Percentiles rank a stretch among this genome's conserved stretches.
Conservation (phyloP, 2,329 filamentous ascomycete species). For the Fusarium sp. region DNA sequence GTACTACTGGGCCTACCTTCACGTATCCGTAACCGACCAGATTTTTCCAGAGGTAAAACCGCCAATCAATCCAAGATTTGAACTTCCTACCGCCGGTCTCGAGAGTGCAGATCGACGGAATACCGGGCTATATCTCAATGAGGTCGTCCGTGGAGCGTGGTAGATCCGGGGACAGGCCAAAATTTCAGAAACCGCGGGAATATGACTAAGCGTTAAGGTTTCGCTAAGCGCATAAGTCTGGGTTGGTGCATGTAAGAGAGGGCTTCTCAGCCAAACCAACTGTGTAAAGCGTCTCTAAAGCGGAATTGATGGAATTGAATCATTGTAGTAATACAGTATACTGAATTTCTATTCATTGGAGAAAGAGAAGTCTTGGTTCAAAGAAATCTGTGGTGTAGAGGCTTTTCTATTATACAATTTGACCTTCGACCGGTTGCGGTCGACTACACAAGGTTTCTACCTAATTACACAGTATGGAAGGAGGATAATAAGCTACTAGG, state of each 20-base stretch:
- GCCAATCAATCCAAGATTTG: conserved; percentile 2
- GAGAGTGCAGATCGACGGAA: conserved; percentile 23
- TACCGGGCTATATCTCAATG: conserved; percentile 23
- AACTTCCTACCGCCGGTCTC: conserved; percentile 10
- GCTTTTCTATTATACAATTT: conserved; percentile 25
- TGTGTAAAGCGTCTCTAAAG: too few species aligned
- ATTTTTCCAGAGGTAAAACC: neutral
- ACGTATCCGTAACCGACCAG: neutral
- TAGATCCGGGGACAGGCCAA: conserved; percentile 31
- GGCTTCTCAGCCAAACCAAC: too few species aligned
- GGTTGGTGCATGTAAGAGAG: conserved; percentile 24
- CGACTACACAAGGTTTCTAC: neutral
- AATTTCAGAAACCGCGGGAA: conserved; percentile 32
- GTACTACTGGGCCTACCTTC: conserved; percentile 24
- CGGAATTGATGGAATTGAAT: neutral
- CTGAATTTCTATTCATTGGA: too few species aligned
- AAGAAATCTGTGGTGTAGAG: neutral
- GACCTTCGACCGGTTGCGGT: neutral
- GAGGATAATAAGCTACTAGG: neutral
- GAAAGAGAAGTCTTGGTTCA: neutral
- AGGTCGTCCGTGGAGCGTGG: conserved; percentile 17
- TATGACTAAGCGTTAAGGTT: conserved; percentile 36
- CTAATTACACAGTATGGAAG: neutral
- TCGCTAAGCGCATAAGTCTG: conserved; percentile 12
- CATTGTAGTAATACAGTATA: too few species aligned